Evolutionary conservation across 208 protist genomes (phyloP).

Genomic region (Acanthamoeba lenticulata): DNA sequence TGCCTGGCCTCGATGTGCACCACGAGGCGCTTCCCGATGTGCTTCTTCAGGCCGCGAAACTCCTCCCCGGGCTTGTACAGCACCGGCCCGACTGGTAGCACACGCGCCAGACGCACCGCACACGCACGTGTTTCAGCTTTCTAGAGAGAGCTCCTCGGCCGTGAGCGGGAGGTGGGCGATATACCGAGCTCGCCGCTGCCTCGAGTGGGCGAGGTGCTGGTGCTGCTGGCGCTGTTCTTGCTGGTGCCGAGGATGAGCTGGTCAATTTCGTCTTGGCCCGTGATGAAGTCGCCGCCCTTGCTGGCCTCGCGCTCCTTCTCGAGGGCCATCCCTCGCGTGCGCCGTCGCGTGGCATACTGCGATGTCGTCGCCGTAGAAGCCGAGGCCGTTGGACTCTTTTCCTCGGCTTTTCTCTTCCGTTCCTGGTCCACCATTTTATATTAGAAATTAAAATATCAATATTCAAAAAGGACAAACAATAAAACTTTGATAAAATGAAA

Average conservation of each 20-base stretch:
- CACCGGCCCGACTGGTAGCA: neutral
- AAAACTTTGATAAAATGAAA: no score
- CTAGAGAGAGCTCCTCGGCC: neutral
- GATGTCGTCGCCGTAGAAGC: no score
- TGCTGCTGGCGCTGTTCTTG: neutral
- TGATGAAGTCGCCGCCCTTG: neutral
- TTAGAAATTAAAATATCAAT: neutral
- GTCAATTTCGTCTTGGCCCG: neutral
- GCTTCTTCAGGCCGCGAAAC: slow-evolving; percentile 8
- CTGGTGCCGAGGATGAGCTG: neutral
- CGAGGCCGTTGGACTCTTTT: neutral
- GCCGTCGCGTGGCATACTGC: slow-evolving; percentile 4
- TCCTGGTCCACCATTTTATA: no score
- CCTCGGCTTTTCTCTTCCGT: neutral
- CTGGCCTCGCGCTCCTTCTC: neutral
- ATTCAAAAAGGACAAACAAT: neutral
- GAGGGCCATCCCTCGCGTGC: neutral
- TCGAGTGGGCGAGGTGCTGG: no score
- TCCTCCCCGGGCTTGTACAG: neutral
- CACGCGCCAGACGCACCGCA: neutral
- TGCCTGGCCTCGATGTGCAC: slow-evolving; percentile 8
- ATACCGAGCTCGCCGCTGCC: neutral
- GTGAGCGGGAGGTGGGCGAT: neutral
- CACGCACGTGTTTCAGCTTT: neutral
- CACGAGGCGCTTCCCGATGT: neutral